Conservation (phyloP, 352 stramenopile species). For the Phytopythium chamaehyphon region DNA sequence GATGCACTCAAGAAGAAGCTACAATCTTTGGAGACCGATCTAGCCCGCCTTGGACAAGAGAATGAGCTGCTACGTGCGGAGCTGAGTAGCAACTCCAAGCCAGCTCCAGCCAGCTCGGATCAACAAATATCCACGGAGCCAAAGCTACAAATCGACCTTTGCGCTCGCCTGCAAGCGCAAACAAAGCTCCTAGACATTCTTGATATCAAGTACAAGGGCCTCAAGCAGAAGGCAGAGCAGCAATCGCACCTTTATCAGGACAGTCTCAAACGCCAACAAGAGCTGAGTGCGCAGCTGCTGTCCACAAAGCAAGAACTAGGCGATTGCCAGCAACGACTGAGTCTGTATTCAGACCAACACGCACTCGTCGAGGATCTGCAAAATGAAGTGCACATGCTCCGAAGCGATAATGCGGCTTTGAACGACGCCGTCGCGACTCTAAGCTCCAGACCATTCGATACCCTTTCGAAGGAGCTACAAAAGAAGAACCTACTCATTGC, state of each 20-base stretch:
- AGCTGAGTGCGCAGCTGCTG: constrained; percentile 41
- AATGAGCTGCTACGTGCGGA: constrained; percentile 48
- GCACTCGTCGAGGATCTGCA: constrained; percentile 26
- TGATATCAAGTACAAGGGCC: constrained; percentile 43
- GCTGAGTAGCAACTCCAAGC: neutral
- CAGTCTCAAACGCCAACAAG: constrained; percentile 24
- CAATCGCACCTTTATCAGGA: constrained; percentile 40
- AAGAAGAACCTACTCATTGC: constrained; percentile 46
- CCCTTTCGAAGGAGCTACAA: constrained; percentile 30
- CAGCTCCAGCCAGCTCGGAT: neutral
- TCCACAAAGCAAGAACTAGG: constrained; percentile 33
- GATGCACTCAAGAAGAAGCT: constrained; percentile 36
- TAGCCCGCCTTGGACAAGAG: constrained; percentile 41
- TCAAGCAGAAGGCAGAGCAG: constrained; percentile 32
- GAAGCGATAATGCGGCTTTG: constrained; percentile 50
- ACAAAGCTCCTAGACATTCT: constrained; percentile 46
- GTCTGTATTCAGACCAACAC: constrained; percentile 29
- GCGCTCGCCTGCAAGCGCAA: constrained; percentile 22
- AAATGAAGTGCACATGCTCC: constrained; percentile 44
- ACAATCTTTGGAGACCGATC: constrained; percentile 33
- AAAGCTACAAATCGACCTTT: constrained; percentile 28
- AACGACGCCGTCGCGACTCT: constrained; percentile 42
- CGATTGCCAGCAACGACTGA: constrained; percentile 30
- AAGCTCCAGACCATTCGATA: constrained; percentile 49
- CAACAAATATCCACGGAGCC: neutral